These are phyloP conservation scores for Cladophialophora carrionii DNA, from an alignment of 2,329 filamentous ascomycete genomes.

Conservation along the genomic window DNA sequence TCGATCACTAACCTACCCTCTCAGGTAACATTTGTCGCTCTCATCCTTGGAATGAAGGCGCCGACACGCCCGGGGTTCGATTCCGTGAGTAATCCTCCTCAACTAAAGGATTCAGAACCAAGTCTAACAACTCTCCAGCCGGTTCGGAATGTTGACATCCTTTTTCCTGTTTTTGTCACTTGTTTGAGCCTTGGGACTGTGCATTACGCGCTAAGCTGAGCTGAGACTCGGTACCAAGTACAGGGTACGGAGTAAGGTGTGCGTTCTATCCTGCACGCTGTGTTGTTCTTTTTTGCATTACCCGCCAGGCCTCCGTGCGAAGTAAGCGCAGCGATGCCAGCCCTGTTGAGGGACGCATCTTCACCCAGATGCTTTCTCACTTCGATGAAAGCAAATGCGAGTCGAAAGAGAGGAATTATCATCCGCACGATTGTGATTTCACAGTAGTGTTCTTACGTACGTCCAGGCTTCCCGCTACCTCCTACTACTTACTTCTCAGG, in stretches of 20 bases:
- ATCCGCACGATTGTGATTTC: too few species aligned
- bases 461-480: too few species aligned
- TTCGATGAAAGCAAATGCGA: too few species aligned
- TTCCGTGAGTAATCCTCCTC: background rate
- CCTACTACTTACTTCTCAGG: too few species aligned
- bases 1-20: background rate
- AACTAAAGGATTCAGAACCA: too few species aligned
- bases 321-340: background rate
- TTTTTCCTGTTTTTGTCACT: background rate
- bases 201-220: too few species aligned
- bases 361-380: background rate
- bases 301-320: background rate
- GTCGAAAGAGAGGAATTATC: too few species aligned
- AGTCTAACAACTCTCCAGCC: background rate
- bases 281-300: background rate
- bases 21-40: conserved; percentile 23
- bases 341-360: background rate
- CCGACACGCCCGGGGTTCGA: conserved; percentile 17
- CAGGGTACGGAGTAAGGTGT: too few species aligned
- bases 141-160: conserved; percentile 3
- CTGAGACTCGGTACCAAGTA: too few species aligned
- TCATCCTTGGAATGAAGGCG: conserved; percentile 34
- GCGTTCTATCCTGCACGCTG: background rate
- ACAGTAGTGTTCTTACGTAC: too few species aligned
- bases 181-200: background rate